phyloP scores from a whole-genome alignment of 257 asterid genomes.

The Orobanche coerulescens region DNA sequence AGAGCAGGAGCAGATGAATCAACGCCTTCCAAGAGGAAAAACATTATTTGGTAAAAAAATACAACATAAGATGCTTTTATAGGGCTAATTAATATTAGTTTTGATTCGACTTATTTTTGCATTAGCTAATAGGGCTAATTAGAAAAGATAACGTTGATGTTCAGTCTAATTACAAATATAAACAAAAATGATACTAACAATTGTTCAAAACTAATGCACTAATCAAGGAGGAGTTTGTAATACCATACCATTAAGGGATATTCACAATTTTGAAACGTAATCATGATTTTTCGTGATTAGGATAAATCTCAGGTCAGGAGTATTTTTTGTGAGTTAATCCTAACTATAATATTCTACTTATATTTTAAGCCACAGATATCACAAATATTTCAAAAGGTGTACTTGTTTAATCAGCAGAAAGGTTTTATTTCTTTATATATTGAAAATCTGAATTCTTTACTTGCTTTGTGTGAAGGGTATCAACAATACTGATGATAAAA shows the following conservation, averaged over 20 bases:
- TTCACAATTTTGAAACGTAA: background rate
- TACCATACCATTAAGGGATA: no score
- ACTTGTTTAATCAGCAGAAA: background rate
- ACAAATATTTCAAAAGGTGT: background rate
- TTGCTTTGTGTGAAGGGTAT: background rate
- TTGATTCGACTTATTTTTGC: background rate
- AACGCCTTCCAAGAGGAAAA: conserved; percentile 41
- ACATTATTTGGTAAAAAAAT: background rate
- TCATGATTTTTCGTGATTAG: background rate
- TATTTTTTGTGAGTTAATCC: background rate
- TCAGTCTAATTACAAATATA: no score
- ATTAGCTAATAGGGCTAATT: no score
- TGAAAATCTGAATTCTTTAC: background rate
- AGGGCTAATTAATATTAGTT: background rate
- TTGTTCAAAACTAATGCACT: no score
- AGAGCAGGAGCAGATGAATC: conserved; percentile 87
- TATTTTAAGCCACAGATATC: background rate
- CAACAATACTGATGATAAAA: background rate
- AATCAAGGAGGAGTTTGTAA: no score
- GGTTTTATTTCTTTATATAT: background rate
- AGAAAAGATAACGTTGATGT: no score
- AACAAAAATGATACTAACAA: no score
- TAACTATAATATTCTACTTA: background rate
- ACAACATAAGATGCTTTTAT: background rate
- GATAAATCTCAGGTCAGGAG: background rate